Evolutionary conservation across 345 rosid species (phyloP).

Genomic region (Acer campestre): DNA sequence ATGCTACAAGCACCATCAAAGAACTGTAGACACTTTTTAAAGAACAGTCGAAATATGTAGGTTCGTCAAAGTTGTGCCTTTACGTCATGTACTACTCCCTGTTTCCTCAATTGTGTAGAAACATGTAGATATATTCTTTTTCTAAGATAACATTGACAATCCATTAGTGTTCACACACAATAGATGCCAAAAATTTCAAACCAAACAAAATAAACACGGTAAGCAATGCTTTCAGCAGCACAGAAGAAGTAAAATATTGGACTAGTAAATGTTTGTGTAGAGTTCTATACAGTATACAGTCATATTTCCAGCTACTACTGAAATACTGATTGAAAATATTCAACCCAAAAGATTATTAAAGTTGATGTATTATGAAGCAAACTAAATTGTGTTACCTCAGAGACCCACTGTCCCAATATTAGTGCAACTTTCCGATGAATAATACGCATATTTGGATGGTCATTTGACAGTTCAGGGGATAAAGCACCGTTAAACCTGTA

Average conservation of each 20-base stretch:
- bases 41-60: neutral
- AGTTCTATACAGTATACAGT: neutral
- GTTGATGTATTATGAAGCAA: neutral
- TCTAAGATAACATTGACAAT: neutral
- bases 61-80: neutral
- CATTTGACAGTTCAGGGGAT: constrained; percentile 84
- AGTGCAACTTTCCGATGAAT: constrained; percentile 94
- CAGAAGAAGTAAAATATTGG: neutral
- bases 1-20: constrained; percentile 8
- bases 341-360: neutral
- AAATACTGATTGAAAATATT: neutral
- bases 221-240: neutral
- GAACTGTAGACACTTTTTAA: constrained; percentile 6
- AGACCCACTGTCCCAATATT: constrained; percentile 98
- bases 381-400: constrained; percentile 65
- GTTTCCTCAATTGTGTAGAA: neutral
- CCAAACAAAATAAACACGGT: neutral
- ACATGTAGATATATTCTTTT: neutral
- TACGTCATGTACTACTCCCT: neutral
- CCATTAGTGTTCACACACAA: neutral
- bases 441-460: constrained; percentile 88
- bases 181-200: neutral
- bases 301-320: neutral
- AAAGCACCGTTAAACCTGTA: constrained; percentile 95
- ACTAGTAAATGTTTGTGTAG: neutral